Conservation (phyloP, 257 asterid species). For the Lycium ferocissimum region DNA sequence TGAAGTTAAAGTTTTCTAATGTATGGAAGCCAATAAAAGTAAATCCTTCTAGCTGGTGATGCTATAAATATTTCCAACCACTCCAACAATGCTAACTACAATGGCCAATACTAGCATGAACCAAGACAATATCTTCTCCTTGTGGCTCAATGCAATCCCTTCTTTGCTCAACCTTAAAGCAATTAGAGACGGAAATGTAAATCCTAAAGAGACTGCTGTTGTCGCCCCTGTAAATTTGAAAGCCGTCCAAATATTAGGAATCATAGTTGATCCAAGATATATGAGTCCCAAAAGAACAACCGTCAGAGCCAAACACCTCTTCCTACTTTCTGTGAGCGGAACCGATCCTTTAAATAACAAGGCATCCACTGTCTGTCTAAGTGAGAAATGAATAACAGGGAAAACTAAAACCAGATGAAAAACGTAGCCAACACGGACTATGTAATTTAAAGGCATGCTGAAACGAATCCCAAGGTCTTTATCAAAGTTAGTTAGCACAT, state of each 20-base stretch:
- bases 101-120: slow-evolving; percentile 69
- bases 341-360: slow-evolving; percentile 72
- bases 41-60: slow-evolving; percentile 46
- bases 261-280: slow-evolving; percentile 81
- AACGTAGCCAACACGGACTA: slow-evolving; percentile 82
- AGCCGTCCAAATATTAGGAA: slow-evolving; percentile 93
- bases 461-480: slow-evolving; percentile 84
- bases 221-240: slow-evolving; percentile 96
- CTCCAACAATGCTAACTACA: slow-evolving; percentile 72
- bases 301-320: slow-evolving; percentile 76
- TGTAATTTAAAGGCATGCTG: slow-evolving; percentile 74
- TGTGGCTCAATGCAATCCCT: slow-evolving; percentile 52
- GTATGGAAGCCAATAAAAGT: neutral
- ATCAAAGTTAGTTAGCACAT: slow-evolving; percentile 84
- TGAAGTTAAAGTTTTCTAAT: neutral
- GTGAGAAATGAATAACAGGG: slow-evolving; percentile 89
- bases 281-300: slow-evolving; percentile 63
- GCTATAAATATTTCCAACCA: slow-evolving; percentile 72
- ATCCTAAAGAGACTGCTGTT: slow-evolving; percentile 87
- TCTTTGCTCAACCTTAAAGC: slow-evolving; percentile 74
- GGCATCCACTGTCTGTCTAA: slow-evolving; percentile 81
- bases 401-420: slow-evolving; percentile 84
- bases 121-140: slow-evolving; percentile 66
- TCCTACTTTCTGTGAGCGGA: slow-evolving; percentile 79
- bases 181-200: slow-evolving; percentile 80